Conservation (phyloP, 768 basidiomycete species). For the Hypsizygus marmoreus region DNA sequence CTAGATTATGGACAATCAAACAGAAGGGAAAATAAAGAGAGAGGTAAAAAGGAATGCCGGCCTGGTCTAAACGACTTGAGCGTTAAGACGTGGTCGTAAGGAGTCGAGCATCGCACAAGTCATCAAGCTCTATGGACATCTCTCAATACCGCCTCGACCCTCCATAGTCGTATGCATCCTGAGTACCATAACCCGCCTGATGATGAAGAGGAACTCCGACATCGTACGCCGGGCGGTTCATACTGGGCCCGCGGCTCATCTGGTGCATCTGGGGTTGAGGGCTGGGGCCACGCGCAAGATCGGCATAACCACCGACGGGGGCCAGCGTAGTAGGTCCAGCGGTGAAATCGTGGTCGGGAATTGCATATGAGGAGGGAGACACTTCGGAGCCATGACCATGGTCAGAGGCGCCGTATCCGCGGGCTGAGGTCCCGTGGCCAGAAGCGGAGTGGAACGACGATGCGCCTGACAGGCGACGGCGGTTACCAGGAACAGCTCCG, state of each 20-base stretch:
- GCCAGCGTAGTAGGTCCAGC: conserved; percentile 57
- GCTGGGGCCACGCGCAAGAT: conserved; percentile 75
- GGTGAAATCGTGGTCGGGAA: conserved; percentile 80
- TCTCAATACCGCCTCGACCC: conserved; percentile 11
- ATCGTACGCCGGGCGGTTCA: conserved; percentile 51
- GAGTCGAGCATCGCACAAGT: conserved; percentile 4
- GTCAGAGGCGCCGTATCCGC: conserved; percentile 29
- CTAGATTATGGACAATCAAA: conserved; percentile 6
- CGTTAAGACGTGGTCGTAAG: conserved; percentile 8
- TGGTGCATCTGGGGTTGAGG: conserved; percentile 69
- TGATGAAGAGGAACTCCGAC: conserved; percentile 64
- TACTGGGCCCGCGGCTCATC: conserved; percentile 48
- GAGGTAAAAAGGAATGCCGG: conserved; percentile 19
- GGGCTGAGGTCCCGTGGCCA: conserved; percentile 33
- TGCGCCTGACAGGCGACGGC: conserved; percentile 55
- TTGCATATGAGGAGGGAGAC: conserved; percentile 37
- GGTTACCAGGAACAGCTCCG: conserved; percentile 49
- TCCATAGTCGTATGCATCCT: conserved; percentile 39
- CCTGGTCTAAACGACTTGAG: conserved; percentile 1
- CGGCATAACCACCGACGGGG: conserved; percentile 80
- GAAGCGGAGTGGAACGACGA: conserved; percentile 72
- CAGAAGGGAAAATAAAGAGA: conserved; percentile 17
- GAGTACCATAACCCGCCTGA: conserved; percentile 44
- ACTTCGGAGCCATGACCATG: conserved; percentile 30
- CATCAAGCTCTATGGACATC: conserved; percentile 1